Evolutionary conservation across 1,139 yeast genomes (phyloP).

Genomic region (Pichia sp.): DNA sequence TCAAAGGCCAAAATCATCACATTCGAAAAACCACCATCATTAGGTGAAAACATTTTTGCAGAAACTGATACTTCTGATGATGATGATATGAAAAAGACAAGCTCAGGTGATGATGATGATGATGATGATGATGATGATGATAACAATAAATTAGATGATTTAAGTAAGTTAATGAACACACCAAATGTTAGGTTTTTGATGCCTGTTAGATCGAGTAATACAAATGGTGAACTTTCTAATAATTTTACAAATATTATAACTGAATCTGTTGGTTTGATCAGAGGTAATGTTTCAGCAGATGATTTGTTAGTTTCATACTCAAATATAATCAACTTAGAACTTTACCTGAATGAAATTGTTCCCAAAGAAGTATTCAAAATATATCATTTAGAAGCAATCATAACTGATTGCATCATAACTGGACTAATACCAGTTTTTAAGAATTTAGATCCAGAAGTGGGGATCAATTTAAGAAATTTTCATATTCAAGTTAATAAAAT

Average conservation of each 20-base stretch:
- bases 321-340: slow-evolving; percentile 29
- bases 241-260: slow-evolving; percentile 33
- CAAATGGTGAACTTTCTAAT: slow-evolving; percentile 21
- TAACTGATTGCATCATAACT: slow-evolving; percentile 39
- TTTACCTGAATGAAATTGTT: slow-evolving; percentile 24
- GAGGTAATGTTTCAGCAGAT: slow-evolving; percentile 53
- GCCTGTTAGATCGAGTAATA: slow-evolving; percentile 42
- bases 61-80: slow-evolving; percentile 1
- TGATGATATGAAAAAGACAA: background rate
- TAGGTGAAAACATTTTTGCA: slow-evolving; percentile 13
- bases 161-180: slow-evolving; percentile 7
- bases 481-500: slow-evolving; percentile 70
- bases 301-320: slow-evolving; percentile 50
- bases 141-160: slow-evolving; percentile 2
- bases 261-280: slow-evolving; percentile 43
- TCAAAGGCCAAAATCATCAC: slow-evolving; percentile 13
- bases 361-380: slow-evolving; percentile 12
- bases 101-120: background rate
- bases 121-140: slow-evolving; percentile 2
- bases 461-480: slow-evolving; percentile 68
- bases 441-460: slow-evolving; percentile 57
- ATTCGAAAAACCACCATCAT: slow-evolving; percentile 12
- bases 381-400: slow-evolving; percentile 27
- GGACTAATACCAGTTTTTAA: slow-evolving; percentile 48
- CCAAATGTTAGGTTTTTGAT: slow-evolving; percentile 31